Base-by-base conservation (phyloP, 805 yeast species). In the Lipomyces starkeyi region DNA sequence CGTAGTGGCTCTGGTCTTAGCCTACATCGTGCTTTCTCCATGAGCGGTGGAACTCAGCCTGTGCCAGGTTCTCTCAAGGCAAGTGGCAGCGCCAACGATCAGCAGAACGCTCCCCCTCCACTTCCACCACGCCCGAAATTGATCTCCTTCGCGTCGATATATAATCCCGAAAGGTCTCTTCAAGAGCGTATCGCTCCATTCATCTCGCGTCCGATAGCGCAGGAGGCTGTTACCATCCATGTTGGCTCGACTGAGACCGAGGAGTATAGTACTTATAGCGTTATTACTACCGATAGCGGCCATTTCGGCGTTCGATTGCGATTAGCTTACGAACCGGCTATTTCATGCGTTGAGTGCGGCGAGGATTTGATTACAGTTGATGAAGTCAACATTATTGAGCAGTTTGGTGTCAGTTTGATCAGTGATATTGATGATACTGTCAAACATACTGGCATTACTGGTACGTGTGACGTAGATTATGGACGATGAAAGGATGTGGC, bases 361-460 rank as follows among this genome's bases (percentile, higher is more conserved):
- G 74, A 75, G 25, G 73, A 70, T 32, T 87, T 84, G 67, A 89
- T 85, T 13, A 77, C 83, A 2, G 82, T 88, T 0, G 71, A 78
- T 0, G 75, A 79, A 3, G 85, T 87, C 67, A 85, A 86, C 27
- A 78, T 83, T 13, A 80, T 74, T 11, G 72, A 73, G 59, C 72
- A 69, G 59, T 62, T 75, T 0, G 95, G 97, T 0, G 80, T 88
- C 27, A 91, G 91, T 13, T 78, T 95, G 1, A 93, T 95, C 27
- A 88, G 93, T 74, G 99, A 95, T 77, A 88, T 95, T 55, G 99
- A 95, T 76, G 99, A 95, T 76, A 95, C 99, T 0, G 88, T 94
- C 47, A 90, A 95, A 74, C 82, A 86, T 55, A 93, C 99, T 0
- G 98, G 98, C 1, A 94, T 95, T 0, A 83, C 91, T 43, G 94